Evolutionary conservation across 768 basidiomycete genomes (phyloP).

Genomic region (Lactifluus subvellereus): DNA sequence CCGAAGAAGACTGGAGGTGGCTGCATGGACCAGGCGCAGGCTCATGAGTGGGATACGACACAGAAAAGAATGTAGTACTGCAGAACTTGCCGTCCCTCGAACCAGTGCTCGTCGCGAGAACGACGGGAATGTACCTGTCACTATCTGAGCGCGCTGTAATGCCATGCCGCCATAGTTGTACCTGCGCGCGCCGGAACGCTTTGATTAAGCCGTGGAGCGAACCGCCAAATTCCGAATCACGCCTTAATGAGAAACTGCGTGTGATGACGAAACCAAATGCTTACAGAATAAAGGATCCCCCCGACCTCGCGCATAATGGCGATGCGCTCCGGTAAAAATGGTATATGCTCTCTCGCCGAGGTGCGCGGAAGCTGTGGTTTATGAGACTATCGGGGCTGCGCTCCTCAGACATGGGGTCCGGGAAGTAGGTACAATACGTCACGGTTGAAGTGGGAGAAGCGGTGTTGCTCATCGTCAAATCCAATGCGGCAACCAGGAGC

Average conservation of each 20-base stretch:
- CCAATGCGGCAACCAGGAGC: too few relatives aligned
- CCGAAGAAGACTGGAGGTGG: too few relatives aligned
- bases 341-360: conserved; percentile 56
- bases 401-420: conserved; percentile 70
- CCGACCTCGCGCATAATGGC: conserved; percentile 75
- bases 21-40: too few relatives aligned
- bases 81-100: too few relatives aligned
- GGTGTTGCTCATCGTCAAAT: background rate
- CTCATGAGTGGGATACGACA: too few relatives aligned
- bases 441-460: background rate
- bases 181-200: conserved; percentile 8
- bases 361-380: conserved; percentile 49
- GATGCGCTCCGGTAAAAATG: conserved; percentile 72
- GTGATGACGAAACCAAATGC: conserved; percentile 36
- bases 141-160: too few relatives aligned
- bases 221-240: conserved; percentile 14
- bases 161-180: conserved; percentile 10
- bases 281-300: conserved; percentile 32
- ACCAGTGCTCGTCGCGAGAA: too few relatives aligned
- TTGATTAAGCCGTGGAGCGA: background rate
- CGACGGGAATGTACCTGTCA: too few relatives aligned
- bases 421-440: too few relatives aligned
- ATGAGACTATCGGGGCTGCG: conserved; percentile 71
- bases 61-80: too few relatives aligned
- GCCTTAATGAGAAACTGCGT: background rate